Evolutionary conservation across 306 rosid species (phyloP), one percentile per base, ranked within the genome.

Genomic region (Cicer cuneatum): DNA sequence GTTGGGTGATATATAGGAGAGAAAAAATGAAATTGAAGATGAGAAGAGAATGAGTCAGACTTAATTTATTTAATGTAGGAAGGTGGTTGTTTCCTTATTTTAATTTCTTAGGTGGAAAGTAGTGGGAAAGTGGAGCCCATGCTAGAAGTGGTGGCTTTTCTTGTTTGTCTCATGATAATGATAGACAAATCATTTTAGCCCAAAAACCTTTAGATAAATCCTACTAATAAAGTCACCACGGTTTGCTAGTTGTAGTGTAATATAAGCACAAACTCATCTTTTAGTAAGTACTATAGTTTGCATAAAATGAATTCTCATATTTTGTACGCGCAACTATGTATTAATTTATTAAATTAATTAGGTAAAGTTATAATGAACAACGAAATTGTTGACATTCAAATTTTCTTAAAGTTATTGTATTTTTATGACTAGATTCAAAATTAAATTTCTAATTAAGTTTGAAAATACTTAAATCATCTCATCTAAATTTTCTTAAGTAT

Each of bases 61-160:
- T 52, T 69, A 58, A 74, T 62, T 46, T 10, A 49, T 63, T 83
- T 85, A 82, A 84, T 73, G 80, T 57, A 13, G 61, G 80, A 75
- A 69, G 77, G 64, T 56, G 71, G 2, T 63, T 63, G 48, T 40
- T 16, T 63, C 69, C 49, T 58, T 40, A 38, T 62, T 63, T 49
- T 63, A 1, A 21, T 24, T 60, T 85, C 87, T 73, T 15, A 83
- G 85, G 85, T 89, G 87, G 90, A 78, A 65, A 8, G 46, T 52
- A 35, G 8, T 29, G 29, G 42, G 35, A 61, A 49, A 62, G 46
- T 60, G 48, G 19, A 39, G 33, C 77, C 77, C 69, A 70, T 73
- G 19, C 66, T 76, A 16, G 3, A 16, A 5, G 1, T 56, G 71
- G 75, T 74, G 63, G 82, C 79, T 77, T 33, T 72, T 66, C 19